phyloP scores from a whole-genome alignment of 371 early-diverging fungal species.

The Apophysomyces ossiformis region DNA sequence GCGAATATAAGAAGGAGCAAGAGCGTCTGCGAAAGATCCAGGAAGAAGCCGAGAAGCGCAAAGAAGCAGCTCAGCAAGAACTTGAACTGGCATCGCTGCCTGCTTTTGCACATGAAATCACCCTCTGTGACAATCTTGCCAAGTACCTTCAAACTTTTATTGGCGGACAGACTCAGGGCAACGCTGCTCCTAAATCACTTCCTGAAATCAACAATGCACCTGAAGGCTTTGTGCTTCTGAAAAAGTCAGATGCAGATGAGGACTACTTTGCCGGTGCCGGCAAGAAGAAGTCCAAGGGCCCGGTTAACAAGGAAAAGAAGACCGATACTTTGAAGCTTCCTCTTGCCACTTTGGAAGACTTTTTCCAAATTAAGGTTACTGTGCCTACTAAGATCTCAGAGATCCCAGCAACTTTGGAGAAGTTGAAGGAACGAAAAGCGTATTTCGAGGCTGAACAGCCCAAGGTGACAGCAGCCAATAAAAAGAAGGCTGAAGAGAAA shows the following conservation, averaged over 20 bases:
- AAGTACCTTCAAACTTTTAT: conserved; percentile 64
- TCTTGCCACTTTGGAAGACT: conserved; percentile 80
- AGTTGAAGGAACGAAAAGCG: conserved; percentile 73
- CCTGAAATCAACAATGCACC: conserved; percentile 48
- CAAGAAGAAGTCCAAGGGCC: conserved; percentile 54
- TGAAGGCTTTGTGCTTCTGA: conserved; percentile 62
- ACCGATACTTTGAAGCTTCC: conserved; percentile 77
- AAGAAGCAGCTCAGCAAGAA: conserved; percentile 71
- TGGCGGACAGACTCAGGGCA: conserved; percentile 7
- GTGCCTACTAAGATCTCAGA: conserved; percentile 79
- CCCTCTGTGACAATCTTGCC: conserved; percentile 78
- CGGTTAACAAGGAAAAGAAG: conserved; percentile 69
- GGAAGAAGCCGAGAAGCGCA: conserved; percentile 64
- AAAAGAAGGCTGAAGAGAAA: conserved; percentile 85
- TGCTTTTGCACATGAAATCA: conserved; percentile 87
- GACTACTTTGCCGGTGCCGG: conserved; percentile 74
- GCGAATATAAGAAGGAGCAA: conserved; percentile 69
- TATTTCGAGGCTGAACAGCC: conserved; percentile 79
- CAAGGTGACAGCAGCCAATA: conserved; percentile 81
- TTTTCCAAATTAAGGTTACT: conserved; percentile 80
- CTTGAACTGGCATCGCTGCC: conserved; percentile 88
- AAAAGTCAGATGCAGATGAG: conserved; percentile 79
- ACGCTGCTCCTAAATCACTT: conserved; percentile 11
- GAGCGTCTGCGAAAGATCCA: conserved; percentile 70
- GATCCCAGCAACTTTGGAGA: conserved; percentile 71